Evolutionary conservation across 257 asterid genomes (phyloP).

Genomic region (Echites panduratus): DNA sequence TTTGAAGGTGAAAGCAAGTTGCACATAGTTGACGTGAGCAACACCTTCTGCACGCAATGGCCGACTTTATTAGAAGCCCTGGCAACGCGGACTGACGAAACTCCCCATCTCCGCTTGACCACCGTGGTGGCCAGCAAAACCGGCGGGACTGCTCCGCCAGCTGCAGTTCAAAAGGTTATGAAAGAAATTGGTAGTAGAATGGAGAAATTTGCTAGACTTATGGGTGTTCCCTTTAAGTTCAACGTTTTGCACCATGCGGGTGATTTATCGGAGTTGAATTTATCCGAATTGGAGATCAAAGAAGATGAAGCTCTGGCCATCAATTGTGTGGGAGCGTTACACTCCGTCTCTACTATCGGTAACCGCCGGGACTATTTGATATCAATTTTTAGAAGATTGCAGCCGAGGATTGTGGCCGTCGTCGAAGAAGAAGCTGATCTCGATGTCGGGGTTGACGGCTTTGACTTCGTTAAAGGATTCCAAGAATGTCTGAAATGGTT

Average conservation of each 20-base stretch:
- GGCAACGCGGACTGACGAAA: conserved; percentile 82
- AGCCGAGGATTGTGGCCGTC: conserved; percentile 61
- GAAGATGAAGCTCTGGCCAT: conserved; percentile 79
- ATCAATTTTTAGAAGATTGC: conserved; percentile 48
- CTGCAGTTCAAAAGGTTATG: conserved; percentile 64
- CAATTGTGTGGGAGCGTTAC: conserved; percentile 69
- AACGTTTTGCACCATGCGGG: conserved; percentile 62
- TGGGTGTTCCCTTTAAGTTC: conserved; percentile 91
- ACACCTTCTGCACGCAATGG: conserved; percentile 97
- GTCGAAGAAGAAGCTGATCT: conserved; percentile 97
- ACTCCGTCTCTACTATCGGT: conserved; percentile 43
- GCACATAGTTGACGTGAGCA: conserved; percentile 75
- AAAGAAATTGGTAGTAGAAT: conserved; percentile 72
- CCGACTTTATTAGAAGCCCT: conserved; percentile 94
- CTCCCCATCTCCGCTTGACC: conserved; percentile 79
- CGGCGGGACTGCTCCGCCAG: conserved; percentile 18
- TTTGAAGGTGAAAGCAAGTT: conserved; percentile 68
- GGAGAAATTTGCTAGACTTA: conserved; percentile 92
- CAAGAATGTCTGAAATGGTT: conserved; percentile 80
- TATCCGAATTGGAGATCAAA: conserved; percentile 42
- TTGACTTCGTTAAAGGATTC: conserved; percentile 58
- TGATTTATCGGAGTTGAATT: conserved; percentile 60
- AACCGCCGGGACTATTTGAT: conserved; percentile 48
- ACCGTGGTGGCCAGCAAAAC: conserved; percentile 44
- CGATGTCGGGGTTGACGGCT: conserved; percentile 55